A percentile compares a stretch with the other conserved stretches of the same genome.
Conservation (phyloP, 176 grass and related monocot genomes). For the Carex littledalei region DNA sequence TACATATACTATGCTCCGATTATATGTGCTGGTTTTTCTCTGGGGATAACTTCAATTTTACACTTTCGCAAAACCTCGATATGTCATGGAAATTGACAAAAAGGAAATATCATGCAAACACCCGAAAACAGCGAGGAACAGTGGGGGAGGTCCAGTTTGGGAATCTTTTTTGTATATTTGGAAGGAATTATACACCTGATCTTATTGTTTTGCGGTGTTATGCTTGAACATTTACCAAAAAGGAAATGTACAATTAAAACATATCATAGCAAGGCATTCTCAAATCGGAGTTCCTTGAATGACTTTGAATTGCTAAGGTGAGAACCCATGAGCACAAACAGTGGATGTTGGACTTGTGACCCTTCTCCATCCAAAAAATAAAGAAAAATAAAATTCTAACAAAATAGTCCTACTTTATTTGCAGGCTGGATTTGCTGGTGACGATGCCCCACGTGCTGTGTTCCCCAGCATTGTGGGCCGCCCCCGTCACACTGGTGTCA, state of each 20-base stretch:
- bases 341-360: background rate
- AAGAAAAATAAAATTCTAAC: background rate
- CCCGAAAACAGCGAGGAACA: background rate
- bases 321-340: background rate
- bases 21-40: background rate
- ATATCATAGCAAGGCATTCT: background rate
- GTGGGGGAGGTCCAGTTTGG: background rate
- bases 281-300: background rate
- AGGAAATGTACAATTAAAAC: background rate
- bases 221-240: background rate
- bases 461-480: conserved; percentile 58
- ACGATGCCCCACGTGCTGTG: conserved; percentile 49
- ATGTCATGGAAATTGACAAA: background rate
- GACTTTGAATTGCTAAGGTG: background rate
- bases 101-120: background rate
- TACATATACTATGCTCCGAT: background rate
- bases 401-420: background rate
- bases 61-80: background rate
- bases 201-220: background rate
- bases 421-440: conserved; percentile 56
- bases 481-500: conserved; percentile 56
- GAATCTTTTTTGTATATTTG: background rate
- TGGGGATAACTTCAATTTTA: background rate
- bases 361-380: background rate
- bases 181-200: background rate